These are phyloP conservation scores for Bimuria novae-zelandiae DNA, from an alignment of 2,329 filamentous ascomycete genomes.

Conservation along the genomic window DNA sequence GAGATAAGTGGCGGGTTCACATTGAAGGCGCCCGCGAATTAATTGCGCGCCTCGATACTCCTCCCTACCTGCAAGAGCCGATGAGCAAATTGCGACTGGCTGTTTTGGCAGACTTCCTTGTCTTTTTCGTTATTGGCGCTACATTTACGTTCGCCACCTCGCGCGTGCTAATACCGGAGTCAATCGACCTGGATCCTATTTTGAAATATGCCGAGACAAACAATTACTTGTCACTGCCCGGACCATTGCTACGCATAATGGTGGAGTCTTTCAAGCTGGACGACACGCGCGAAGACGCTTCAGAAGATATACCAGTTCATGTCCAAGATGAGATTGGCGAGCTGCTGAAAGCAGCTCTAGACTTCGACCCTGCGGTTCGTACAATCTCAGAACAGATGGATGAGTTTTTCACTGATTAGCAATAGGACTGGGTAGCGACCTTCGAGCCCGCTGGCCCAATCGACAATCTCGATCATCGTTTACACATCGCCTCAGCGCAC, in stretches of 20 bases:
- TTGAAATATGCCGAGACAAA: constrained; percentile 47
- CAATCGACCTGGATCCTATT: constrained; percentile 39
- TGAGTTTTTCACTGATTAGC: not conserved
- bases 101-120: constrained; percentile 43
- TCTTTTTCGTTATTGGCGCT: constrained; percentile 43
- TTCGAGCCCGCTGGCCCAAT: constrained; percentile 40
- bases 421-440: constrained; percentile 30
- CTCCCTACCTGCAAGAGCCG: constrained; percentile 29
- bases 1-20: constrained; percentile 57
- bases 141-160: constrained; percentile 37
- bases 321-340: constrained; percentile 32
- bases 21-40: constrained; percentile 57
- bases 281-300: constrained; percentile 23
- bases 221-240: constrained; percentile 47
- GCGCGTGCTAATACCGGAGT: constrained; percentile 35
- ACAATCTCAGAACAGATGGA: not conserved
- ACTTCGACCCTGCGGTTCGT: constrained; percentile 33
- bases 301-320: constrained; percentile 14
- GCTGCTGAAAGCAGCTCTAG: constrained; percentile 32
- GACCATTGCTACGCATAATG: constrained; percentile 43
- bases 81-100: constrained; percentile 41
- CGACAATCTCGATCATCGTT: constrained; percentile 41
- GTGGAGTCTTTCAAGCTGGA: constrained; percentile 42
- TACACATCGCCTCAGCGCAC: constrained; percentile 45
- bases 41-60: constrained; percentile 46